Conservation (phyloP, 495 filamentous ascomycete species). For the Neurospora sp. region DNA sequence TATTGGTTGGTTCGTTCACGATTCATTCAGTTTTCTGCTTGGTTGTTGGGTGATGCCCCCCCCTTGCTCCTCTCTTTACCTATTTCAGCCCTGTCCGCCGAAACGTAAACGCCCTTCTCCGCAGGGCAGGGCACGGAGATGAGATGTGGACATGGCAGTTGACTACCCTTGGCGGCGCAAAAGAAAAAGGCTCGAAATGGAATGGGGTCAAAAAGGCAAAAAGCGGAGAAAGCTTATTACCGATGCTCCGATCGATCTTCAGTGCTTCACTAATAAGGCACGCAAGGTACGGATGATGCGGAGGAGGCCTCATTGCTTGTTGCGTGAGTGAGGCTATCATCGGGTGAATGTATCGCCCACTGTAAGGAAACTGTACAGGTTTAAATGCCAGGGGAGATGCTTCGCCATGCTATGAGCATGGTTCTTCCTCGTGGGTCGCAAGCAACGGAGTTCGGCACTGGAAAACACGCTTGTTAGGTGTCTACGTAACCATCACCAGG, state of each 20-base stretch:
- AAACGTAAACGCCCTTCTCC: not conserved
- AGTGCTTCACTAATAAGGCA: not conserved
- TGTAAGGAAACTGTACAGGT: not conserved
- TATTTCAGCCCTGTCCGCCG: not conserved
- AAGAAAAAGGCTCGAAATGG: not conserved
- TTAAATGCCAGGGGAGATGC: not conserved
- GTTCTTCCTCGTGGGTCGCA: not conserved
- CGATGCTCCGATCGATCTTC: not conserved
- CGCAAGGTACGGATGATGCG: not conserved
- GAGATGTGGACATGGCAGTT: not conserved
- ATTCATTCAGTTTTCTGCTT: not conserved
- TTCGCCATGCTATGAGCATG: not conserved
- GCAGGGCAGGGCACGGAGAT: not conserved
- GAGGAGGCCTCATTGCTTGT: not conserved
- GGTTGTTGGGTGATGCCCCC: not conserved
- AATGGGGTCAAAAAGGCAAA: not conserved
- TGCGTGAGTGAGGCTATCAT: not conserved
- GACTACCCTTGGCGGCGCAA: not conserved
- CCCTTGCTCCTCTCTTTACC: not conserved
- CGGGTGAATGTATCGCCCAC: not conserved
- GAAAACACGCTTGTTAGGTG: not conserved
- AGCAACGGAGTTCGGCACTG: not conserved
- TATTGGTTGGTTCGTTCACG: not conserved
- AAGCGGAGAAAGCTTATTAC: not conserved
- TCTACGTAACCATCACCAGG: not conserved